These are phyloP conservation scores for Tulasnella sp. DNA, from an alignment of 768 basidiomycete species.

Conservation along the genomic window DNA sequence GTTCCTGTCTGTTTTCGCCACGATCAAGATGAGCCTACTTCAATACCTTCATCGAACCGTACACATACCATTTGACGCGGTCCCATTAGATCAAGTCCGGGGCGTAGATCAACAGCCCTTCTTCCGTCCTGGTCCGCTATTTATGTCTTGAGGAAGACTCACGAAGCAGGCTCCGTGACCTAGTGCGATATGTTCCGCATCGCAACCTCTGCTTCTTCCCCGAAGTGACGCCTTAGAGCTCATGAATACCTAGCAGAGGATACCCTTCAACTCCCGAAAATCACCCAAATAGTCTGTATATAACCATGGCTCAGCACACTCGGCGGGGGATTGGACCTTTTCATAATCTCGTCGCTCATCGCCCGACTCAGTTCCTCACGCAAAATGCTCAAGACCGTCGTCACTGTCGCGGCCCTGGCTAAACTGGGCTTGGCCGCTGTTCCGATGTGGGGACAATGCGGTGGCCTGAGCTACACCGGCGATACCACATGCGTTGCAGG, in stretches of 20 bases:
- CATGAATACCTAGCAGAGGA: background rate
- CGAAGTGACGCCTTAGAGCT: background rate
- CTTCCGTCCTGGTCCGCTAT: too few relatives aligned
- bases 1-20: too few relatives aligned
- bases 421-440: background rate
- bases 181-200: background rate
- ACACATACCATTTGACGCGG: too few relatives aligned
- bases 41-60: too few relatives aligned
- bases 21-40: too few relatives aligned
- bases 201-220: background rate
- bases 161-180: too few relatives aligned
- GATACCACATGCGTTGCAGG: slow-evolving; percentile 8
- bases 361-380: background rate
- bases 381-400: slow-evolving; percentile 17
- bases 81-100: too few relatives aligned
- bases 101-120: too few relatives aligned
- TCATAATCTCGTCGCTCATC: background rate
- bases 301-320: background rate
- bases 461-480: slow-evolving; percentile 10
- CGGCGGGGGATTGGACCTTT: background rate
- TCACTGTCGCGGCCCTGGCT: background rate
- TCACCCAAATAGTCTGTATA: background rate
- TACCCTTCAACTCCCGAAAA: background rate
- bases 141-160: too few relatives aligned
- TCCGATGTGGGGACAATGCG: slow-evolving; percentile 4